These are phyloP conservation scores for Bipolaris victoriae DNA, from an alignment of 2,329 filamentous ascomycete genomes.

Conservation along the genomic window DNA sequence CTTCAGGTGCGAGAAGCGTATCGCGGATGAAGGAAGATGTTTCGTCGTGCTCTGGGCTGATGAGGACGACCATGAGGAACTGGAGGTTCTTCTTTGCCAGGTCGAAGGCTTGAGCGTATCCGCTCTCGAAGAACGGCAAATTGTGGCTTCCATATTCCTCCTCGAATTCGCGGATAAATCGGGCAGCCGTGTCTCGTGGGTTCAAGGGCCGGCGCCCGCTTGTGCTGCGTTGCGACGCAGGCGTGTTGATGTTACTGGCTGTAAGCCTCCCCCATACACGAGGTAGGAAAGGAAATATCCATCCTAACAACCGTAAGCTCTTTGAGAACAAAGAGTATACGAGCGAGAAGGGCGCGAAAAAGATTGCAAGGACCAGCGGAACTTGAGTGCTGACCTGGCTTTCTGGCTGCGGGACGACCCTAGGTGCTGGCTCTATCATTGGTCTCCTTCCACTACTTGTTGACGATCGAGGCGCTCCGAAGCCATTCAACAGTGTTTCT, in stretches of 20 bases:
- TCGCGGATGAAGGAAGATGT: slow-evolving; percentile 81
- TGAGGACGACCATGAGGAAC: slow-evolving; percentile 84
- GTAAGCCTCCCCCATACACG: slow-evolving; percentile 61
- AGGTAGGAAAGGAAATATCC: slow-evolving; percentile 81
- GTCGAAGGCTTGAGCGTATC: slow-evolving; percentile 91
- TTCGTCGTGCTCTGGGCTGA: slow-evolving; percentile 95
- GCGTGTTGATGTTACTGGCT: slow-evolving; percentile 51
- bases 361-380: slow-evolving; percentile 75
- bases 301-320: slow-evolving; percentile 74
- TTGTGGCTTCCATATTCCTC: slow-evolving; percentile 81
- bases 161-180: slow-evolving; percentile 92
- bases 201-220: slow-evolving; percentile 76
- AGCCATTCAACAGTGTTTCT: slow-evolving; percentile 71
- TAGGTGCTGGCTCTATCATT: slow-evolving; percentile 72
- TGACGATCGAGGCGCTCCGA: slow-evolving; percentile 43
- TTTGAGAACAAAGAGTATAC: slow-evolving; percentile 74
- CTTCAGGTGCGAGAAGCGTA: slow-evolving; percentile 77
- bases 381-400: slow-evolving; percentile 70
- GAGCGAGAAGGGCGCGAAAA: slow-evolving; percentile 82
- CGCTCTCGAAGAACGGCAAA: slow-evolving; percentile 82
- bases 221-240: slow-evolving; percentile 62
- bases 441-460: slow-evolving; percentile 37
- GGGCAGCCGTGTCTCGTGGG: slow-evolving; percentile 83
- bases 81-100: slow-evolving; percentile 88
- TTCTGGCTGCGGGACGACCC: slow-evolving; percentile 78